Conservation (phyloP, 2,329 filamentous ascomycete species). For the Xylaria sp. region DNA sequence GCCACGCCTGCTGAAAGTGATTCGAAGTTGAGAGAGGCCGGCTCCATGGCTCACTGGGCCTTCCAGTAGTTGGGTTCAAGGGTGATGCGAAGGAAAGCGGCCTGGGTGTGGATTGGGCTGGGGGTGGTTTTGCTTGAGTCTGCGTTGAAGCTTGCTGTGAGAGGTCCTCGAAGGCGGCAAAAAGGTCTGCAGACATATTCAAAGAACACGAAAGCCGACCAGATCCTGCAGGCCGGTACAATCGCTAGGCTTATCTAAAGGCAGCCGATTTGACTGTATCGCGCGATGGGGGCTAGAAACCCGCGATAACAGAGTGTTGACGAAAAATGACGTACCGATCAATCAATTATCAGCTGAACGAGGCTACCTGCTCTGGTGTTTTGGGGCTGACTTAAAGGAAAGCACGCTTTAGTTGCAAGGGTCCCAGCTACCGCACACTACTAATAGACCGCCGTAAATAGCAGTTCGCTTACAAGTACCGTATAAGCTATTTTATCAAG, state of each 20-base stretch:
- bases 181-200: slow-evolving; percentile 72
- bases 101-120: slow-evolving; percentile 15
- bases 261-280: background rate
- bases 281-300: background rate
- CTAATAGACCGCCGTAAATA: background rate
- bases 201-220: background rate
- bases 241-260: background rate
- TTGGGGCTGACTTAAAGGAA: background rate
- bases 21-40: slow-evolving; percentile 27
- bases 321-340: slow-evolving; percentile 5
- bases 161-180: slow-evolving; percentile 69
- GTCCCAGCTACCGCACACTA: background rate
- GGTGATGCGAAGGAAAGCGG: slow-evolving; percentile 41
- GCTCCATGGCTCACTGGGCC: slow-evolving; percentile 47
- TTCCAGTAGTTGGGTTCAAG: slow-evolving; percentile 7
- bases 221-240: background rate
- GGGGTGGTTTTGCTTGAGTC: slow-evolving; percentile 32
- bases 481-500: background rate
- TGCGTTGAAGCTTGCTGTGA: slow-evolving; percentile 45
- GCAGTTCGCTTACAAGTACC: background rate
- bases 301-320: background rate
- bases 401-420: background rate
- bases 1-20: slow-evolving; percentile 38
- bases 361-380: background rate
- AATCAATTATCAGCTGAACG: background rate